Evolutionary conservation across 352 stramenopile species (phyloP).

Genomic region (Phytopythium vexans): DNA sequence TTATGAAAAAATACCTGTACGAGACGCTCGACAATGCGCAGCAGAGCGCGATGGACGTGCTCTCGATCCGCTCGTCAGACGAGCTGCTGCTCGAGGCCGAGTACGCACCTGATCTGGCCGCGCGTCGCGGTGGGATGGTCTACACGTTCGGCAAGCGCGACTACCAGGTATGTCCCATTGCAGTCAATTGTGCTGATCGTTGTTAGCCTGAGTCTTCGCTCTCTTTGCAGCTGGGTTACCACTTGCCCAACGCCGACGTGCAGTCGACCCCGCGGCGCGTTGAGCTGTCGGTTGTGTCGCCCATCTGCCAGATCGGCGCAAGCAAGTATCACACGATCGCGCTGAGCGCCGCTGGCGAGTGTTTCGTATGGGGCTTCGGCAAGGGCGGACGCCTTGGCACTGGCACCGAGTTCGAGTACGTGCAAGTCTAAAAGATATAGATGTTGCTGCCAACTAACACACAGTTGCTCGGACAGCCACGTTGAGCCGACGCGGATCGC

Average conservation of each 20-base stretch:
- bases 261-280: slow-evolving; percentile 65
- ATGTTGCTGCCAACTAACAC: background rate
- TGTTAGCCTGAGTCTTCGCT: background rate
- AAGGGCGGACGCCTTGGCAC: slow-evolving; percentile 75
- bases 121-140: slow-evolving; percentile 38
- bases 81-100: slow-evolving; percentile 8
- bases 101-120: background rate
- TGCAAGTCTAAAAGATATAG: slow-evolving; percentile 2
- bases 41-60: slow-evolving; percentile 65
- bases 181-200: background rate
- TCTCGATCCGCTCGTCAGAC: slow-evolving; percentile 21
- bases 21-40: slow-evolving; percentile 45
- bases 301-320: slow-evolving; percentile 67
- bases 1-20: slow-evolving; percentile 50
- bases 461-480: slow-evolving; percentile 27
- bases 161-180: slow-evolving; percentile 51
- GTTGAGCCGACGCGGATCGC: slow-evolving; percentile 56
- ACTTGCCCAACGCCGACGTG: slow-evolving; percentile 76
- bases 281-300: slow-evolving; percentile 40
- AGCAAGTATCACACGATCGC: slow-evolving; percentile 82
- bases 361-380: slow-evolving; percentile 82
- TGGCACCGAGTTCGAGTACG: slow-evolving; percentile 77
- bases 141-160: slow-evolving; percentile 86
- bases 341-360: slow-evolving; percentile 54
- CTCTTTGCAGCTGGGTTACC: slow-evolving; percentile 60